Evolutionary conservation across 176 grass and related monocot species (phyloP), one percentile per base, ranked within the genome.

Genomic region (Puccinellia tenuiflora): DNA sequence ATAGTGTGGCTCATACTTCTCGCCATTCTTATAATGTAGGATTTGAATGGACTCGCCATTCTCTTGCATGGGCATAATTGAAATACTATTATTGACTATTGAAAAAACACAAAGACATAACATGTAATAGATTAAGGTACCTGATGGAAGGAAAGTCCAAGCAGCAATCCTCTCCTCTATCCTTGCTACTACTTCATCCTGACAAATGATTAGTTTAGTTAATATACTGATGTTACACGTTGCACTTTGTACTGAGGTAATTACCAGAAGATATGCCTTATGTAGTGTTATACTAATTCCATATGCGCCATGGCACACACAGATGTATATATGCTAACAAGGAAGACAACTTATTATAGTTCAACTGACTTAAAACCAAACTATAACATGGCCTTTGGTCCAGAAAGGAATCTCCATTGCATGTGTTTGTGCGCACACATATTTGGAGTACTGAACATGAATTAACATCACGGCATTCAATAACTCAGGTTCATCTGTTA

Each of bases 1-100:
- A 67, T 79, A 91, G 84, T 97, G 95, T 16, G 92, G 88, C 61
- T 97, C 92, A 53, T 94, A 97, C 75, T 97, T 97, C 80, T 97
- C 73, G 43, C 95, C 95, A 73, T 91, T 91, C 75, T 91, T 79
- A 52, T 97, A 97, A 63, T 92, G 88, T 40, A 94, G 80, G 89
- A 97, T 92, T 62, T 97, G 95, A 77, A 94, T 92, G 25, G 92
- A 68, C 45, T 97, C 95, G 7, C 86, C 92, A 68, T 97, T 97
- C 68, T 92, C 95, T 93, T 84, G 29, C 42, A 87, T 84, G 21
- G 37, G 76, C 26, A 48, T 48, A 45, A 79, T 66, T 48, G 30
- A 40, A 64, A 67, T 81, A 81, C 26, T 5, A 79, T 22, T 76
- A 79, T 30, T 77, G 37, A 75, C 55, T 52, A 66, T 25, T 73